Conservation (phyloP, 1,284 basidiomycete genomes). For the Malassezia equina region DNA sequence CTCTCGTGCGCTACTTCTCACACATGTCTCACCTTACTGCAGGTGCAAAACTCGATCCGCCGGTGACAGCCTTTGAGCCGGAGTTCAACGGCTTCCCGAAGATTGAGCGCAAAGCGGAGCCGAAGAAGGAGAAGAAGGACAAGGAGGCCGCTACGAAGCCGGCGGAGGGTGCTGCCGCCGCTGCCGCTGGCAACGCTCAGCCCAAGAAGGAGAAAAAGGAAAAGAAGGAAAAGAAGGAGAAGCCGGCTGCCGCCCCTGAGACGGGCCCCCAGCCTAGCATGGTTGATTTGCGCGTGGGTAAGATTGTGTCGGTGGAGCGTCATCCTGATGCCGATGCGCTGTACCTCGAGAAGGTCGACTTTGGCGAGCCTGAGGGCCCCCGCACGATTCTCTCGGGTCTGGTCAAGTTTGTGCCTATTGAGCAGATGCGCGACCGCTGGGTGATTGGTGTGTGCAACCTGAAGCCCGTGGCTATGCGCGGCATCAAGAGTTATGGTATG, state of each 20-base stretch:
- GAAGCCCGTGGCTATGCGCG: conserved; percentile 46
- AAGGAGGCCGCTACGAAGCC: conserved; percentile 6
- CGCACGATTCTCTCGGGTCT: conserved; percentile 44
- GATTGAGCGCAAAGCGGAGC: conserved; percentile 23
- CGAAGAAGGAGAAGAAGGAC: conserved; percentile 17
- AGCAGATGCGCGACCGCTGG: conserved; percentile 43
- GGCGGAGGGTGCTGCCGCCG: conserved; percentile 6
- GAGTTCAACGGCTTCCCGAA: conserved; percentile 40
- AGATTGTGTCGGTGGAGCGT: conserved; percentile 40
- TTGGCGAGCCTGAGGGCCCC: conserved; percentile 45
- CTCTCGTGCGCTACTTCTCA: conserved; percentile 42
- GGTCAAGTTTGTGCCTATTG: conserved; percentile 46
- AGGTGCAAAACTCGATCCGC: conserved; percentile 11
- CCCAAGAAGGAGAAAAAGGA: conserved; percentile 33
- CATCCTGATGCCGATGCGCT: conserved; percentile 46
- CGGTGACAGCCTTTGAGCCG: conserved; percentile 33
- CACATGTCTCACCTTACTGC: conserved; percentile 36
- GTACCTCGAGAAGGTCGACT: conserved; percentile 46
- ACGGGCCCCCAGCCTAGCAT: conserved; percentile 34
- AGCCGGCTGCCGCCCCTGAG: conserved; percentile 22
- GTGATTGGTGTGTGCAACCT: conserved; percentile 47
- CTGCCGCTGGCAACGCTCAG: neutral
- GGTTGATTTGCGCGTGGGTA: conserved; percentile 45
- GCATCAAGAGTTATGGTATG: conserved; percentile 47
- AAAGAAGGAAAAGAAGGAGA: conserved; percentile 35